These are phyloP conservation scores for Cynara cardunculus DNA, from an alignment of 129 eudicot genomes.

Conservation along the genomic window DNA sequence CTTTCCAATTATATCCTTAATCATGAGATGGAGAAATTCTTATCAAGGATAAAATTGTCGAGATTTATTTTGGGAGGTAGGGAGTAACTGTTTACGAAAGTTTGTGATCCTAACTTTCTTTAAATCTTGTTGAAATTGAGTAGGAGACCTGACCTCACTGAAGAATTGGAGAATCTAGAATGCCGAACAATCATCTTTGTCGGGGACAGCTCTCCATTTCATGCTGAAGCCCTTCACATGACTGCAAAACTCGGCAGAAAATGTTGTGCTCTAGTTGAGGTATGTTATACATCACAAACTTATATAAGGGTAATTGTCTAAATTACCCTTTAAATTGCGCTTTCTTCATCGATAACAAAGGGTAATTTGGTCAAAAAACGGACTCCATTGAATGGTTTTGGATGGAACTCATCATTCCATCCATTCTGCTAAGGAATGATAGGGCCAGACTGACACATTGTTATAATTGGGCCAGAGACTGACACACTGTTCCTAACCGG, in stretches of 20 bases:
- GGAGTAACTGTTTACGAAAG: not conserved
- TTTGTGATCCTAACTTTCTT: not conserved
- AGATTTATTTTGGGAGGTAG: not conserved
- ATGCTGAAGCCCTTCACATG: conserved; percentile 84
- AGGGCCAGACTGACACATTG: too few species aligned
- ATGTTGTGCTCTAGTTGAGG: conserved; percentile 89
- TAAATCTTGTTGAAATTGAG: conserved; percentile 22
- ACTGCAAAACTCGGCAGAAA: conserved; percentile 61
- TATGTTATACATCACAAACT: conserved; percentile 26
- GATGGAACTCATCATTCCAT: too few species aligned
- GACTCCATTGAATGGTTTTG: too few species aligned
- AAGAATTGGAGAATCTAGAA: conserved; percentile 56
- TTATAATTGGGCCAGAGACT: too few species aligned
- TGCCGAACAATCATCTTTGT: conserved; percentile 87
- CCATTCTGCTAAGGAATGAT: too few species aligned
- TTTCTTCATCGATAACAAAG: not conserved
- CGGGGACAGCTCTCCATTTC: conserved; percentile 81
- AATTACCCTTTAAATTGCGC: not conserved
- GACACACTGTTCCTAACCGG: too few species aligned
- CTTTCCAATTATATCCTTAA: not conserved
- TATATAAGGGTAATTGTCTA: not conserved
- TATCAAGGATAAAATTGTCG: not conserved
- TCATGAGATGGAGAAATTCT: not conserved
- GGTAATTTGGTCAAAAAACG: not conserved
- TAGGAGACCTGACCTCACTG: conserved; percentile 82